Conservation (phyloP, 2,329 filamentous ascomycete genomes). For the Cytospora piceae region DNA sequence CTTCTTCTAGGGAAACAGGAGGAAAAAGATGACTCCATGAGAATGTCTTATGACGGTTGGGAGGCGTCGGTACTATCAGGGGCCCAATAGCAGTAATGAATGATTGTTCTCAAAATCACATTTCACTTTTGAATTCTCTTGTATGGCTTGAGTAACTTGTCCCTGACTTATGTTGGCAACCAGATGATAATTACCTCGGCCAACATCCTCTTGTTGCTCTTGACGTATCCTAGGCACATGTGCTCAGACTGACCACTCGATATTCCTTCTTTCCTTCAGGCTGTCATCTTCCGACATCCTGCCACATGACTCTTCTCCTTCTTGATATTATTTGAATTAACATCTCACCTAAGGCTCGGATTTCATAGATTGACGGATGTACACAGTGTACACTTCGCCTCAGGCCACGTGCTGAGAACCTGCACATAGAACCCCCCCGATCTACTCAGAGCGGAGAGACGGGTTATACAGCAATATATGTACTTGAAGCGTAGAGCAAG, state of each 20-base stretch:
- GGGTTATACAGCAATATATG: too few relatives aligned
- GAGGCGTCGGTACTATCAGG: neutral
- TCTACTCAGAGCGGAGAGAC: too few relatives aligned
- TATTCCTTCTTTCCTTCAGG: too few relatives aligned
- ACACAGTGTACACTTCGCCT: too few relatives aligned
- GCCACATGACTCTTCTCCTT: neutral
- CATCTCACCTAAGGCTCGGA: neutral
- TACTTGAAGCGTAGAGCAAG: too few relatives aligned
- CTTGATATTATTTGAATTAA: neutral
- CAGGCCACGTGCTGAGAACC: too few relatives aligned
- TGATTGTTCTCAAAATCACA: neutral
- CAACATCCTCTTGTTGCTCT: neutral
- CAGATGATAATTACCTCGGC: too few relatives aligned
- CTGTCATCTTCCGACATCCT: neutral
- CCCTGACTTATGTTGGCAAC: too few relatives aligned
- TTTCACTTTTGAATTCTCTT: neutral
- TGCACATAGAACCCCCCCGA: too few relatives aligned
- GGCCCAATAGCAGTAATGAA: conserved; percentile 19
- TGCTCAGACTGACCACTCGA: neutral
- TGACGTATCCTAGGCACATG: neutral
- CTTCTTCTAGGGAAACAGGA: neutral
- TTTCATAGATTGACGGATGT: too few relatives aligned
- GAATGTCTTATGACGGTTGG: too few relatives aligned
- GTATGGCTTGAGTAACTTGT: neutral
- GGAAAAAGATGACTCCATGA: neutral